These are phyloP conservation scores for Malus hybrid DNA, from an alignment of 331 rosid species.

Conservation along the genomic window DNA sequence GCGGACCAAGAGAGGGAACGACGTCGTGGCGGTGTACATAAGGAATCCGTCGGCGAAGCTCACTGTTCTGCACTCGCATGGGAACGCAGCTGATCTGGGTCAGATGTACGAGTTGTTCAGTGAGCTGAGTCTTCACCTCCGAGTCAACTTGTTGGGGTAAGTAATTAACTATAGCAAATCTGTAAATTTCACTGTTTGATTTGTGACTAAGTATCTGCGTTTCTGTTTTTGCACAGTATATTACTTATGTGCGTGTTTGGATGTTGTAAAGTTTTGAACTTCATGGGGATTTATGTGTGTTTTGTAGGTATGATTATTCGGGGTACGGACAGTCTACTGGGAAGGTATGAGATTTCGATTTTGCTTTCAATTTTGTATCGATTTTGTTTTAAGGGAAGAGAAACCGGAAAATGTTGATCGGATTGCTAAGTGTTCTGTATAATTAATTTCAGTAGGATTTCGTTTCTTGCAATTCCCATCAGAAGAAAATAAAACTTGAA, in stretches of 20 bases:
- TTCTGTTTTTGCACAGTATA: background rate
- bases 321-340: slow-evolving; percentile 90
- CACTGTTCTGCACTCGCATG: slow-evolving; percentile 79
- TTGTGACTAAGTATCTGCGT: background rate
- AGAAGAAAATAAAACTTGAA: background rate
- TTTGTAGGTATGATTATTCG: slow-evolving; percentile 78
- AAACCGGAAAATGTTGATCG: background rate
- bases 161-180: slow-evolving; percentile 1
- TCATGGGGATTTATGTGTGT: slow-evolving; percentile 7
- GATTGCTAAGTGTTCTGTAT: background rate
- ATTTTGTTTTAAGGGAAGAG: background rate
- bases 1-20: slow-evolving; percentile 64
- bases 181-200: background rate
- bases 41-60: slow-evolving; percentile 62
- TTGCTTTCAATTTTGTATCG: slow-evolving; percentile 18
- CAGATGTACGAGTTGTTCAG: slow-evolving; percentile 90
- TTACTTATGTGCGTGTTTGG: background rate
- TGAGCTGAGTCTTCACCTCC: slow-evolving; percentile 74
- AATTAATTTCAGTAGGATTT: background rate
- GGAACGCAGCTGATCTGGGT: slow-evolving; percentile 96
- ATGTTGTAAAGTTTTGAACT: slow-evolving; percentile 14
- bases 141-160: slow-evolving; percentile 82
- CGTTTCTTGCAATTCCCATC: background rate
- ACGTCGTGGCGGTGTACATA: slow-evolving; percentile 58
- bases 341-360: slow-evolving; percentile 43